Base-by-base conservation (phyloP, 768 basidiomycete genomes). In the Tulasnella sp. region DNA sequence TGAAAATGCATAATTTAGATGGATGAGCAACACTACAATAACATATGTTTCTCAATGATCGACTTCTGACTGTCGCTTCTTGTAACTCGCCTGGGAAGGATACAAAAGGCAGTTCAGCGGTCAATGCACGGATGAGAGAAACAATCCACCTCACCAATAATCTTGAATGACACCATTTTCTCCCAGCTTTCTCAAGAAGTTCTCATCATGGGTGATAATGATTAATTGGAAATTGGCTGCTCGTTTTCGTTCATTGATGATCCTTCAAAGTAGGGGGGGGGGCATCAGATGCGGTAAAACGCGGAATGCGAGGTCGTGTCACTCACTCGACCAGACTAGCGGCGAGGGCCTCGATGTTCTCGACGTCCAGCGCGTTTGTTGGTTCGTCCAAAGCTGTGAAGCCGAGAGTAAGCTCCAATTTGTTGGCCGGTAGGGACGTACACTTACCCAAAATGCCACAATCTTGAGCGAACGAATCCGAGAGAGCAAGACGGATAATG, bases 131-230 rank as follows among this genome's bases (percentile, higher is more conserved):
- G 39, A 71, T 36, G 77, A 80, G 24, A 34, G 40, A 74, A 24
- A 14, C 3, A 77, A 68, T 46, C 19, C 48, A 76, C 84, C 91
- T 83, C 81, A 94, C 96, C 96, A 98, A 84, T 95, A 98, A 83
- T 96, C 92, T 82, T 98, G 95, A 90, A 99, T 93, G n/a, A 95
- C 94, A 81, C 95, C 92, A 81, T 90, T 90, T 81, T 96, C 94
- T 0, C 97, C 96, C 38, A 99, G 89, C 83, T 95, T 95, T 44
- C 91, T 89, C 73, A 99, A 88, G 88, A 99, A 99, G 80, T 91
- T 93, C 85, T 99, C 97, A 86, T 98, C 96, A 85, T 98, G 97
- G 3, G 98, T 99, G 85, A 97, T 97, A 83, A 97, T 92, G 82
- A 99, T 92, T 46, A 99, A 89, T 86, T 99, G 98, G 89, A 99